Base-by-base conservation (phyloP, 1,284 basidiomycete genomes). In the Cryptococcus sp. region DNA sequence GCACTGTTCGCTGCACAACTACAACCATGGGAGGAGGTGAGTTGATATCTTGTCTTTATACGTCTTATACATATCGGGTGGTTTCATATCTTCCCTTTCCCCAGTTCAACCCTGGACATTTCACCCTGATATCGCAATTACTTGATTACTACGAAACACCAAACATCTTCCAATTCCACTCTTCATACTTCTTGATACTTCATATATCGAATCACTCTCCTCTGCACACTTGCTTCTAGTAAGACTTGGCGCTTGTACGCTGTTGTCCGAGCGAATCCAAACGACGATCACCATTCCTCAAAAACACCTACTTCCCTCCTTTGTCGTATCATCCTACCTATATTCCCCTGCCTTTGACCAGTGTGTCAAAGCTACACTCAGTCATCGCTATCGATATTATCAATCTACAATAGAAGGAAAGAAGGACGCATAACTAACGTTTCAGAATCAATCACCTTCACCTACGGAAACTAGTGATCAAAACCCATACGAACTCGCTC, bases 21-120 rank as follows among this genome's bases (percentile, higher is more conserved):
- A 14, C 61, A 68, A 48, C 66, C 66, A 3, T 68, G 56, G 22
- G 66, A 68, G 48, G 66, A 68, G 62, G 66, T 68, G 62, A 68
- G 66, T 61, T 14, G n/a, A 37, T 22, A 41, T 24, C 24, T 18
- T 7, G 16, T 21, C 5, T 21, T 40, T 14, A 18, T 10, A 18
- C 14, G 16, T 7, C 44, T 19, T 25, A 19, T 25, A 25, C n/a
- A 25, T 18, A 24, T 25, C 44, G 28, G 23, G 16, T 45, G 44
- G 22, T 46, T 34, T 43, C 41, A 43, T 43, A 7, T 19, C 41
- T 28, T 11, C 28, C 28, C 11, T 19, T 19, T 28, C 28, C 28
- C 28, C 11, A 4, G 11, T 11, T 28, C 28, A 28, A 11, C 28
- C 28, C 28, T 28, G 28, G 28, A 28, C n/a, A 28, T 28, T 11